Base-by-base conservation (phyloP, 495 filamentous ascomycete species). In the Astrothelium subdiscretum region DNA sequence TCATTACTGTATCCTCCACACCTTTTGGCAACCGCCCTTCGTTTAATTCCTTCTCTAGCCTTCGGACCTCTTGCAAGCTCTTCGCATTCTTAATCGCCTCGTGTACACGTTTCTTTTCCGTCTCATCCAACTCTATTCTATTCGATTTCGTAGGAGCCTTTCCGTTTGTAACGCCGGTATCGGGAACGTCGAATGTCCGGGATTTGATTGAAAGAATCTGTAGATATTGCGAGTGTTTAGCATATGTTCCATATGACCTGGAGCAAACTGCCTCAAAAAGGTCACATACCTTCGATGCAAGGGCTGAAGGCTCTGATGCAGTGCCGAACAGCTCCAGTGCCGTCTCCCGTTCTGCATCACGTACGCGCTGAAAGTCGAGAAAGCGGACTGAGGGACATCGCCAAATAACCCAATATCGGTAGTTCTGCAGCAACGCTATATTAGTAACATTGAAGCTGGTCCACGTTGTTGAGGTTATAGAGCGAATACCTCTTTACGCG, bases 401-500 rank as follows among this genome's bases (percentile, higher is more conserved):
- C 88, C 88, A 97, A 69, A 99, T 83, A 40, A 95, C 75, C 87
- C 88, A 99, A 74, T 86, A 86, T 18, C 94, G 85, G 75, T 97
- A 99, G 73, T 97, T 74, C 94, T 97, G 70, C 24, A 10, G n/a
- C 13, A 52, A 27, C 43, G 13, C n/a, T 32, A 8, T 12, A 43
- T 26, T 26, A 51, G 58, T 27, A 24, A 12, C 62, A 35, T 62
- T 54, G n/a, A n/a, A n/a, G n/a, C n/a, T n/a, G n/a, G n/a, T n/a
- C n/a, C n/a, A n/a, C n/a, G n/a, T n/a, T n/a, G n/a, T n/a, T n/a
- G n/a, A n/a, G n/a, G n/a, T n/a, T n/a, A n/a, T n/a, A n/a, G n/a
- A n/a, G n/a, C n/a, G n/a, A n/a, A n/a, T 70, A 96, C 94, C 85
- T 97, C 92, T 75, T 94, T 94, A 75, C 87, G 86, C 29, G 87